Percentiles rank a stretch among this genome's conserved stretches.
These are phyloP conservation scores for Urostyla sp. DNA, from an alignment of 73 alveolate species.

Conservation along the genomic window DNA sequence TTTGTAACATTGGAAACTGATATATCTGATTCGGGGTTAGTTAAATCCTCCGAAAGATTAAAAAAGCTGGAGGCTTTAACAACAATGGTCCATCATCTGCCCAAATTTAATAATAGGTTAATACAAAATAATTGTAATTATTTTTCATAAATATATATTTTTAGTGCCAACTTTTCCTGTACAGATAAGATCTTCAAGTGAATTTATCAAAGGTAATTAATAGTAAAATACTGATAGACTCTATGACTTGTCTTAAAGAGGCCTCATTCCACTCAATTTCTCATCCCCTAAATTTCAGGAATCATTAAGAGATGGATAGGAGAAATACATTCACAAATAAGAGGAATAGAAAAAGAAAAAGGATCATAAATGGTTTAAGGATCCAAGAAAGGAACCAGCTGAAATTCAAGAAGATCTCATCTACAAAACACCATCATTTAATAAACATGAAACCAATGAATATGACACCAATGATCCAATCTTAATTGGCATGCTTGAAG, in stretches of 20 bases:
- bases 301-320: too few relatives aligned
- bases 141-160: background rate
- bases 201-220: background rate
- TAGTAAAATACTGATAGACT: background rate
- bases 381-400: too few relatives aligned
- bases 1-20: background rate
- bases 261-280: slow-evolving; percentile 5
- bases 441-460: too few relatives aligned
- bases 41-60: slow-evolving; percentile 2
- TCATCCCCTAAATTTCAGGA: slow-evolving; percentile 20
- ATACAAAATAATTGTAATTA: slow-evolving; percentile 1
- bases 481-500: too few relatives aligned
- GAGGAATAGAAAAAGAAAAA: too few relatives aligned
- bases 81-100: background rate
- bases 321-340: too few relatives aligned
- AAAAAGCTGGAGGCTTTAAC: background rate
- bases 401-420: too few relatives aligned
- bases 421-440: too few relatives aligned
- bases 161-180: slow-evolving; percentile 37
- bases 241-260: background rate
- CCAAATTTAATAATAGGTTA: slow-evolving; percentile 6
- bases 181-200: background rate
- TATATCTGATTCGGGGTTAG: background rate
- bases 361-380: too few relatives aligned
- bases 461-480: too few relatives aligned